Conservation (phyloP, 108 stramenopile genomes). For the Conticribra guillardii region DNA sequence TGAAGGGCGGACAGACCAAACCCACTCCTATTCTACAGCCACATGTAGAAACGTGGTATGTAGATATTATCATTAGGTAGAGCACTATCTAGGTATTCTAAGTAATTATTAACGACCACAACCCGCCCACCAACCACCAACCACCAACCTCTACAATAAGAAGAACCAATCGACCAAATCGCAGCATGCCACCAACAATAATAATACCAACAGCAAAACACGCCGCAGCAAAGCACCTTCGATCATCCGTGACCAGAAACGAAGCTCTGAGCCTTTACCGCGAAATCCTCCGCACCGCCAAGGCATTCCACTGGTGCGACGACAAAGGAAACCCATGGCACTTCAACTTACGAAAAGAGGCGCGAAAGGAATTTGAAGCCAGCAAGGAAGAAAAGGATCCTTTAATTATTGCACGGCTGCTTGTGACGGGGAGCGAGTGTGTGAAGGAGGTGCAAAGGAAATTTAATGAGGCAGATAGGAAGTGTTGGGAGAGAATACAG, state of each 20-base stretch:
- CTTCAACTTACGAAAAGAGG: conserved; percentile 68
- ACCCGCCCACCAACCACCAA: too few species aligned
- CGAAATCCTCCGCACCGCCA: conserved; percentile 87
- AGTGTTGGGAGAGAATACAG: conserved; percentile 82
- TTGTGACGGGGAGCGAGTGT: conserved; percentile 93
- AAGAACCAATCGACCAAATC: too few species aligned
- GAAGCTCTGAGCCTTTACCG: conserved; percentile 85
- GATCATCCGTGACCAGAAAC: conserved; percentile 34
- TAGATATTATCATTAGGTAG: too few species aligned
- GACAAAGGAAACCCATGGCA: conserved; percentile 85
- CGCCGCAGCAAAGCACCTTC: conserved; percentile 58
- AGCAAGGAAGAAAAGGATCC: conserved; percentile 88
- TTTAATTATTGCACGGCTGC: conserved; percentile 84
- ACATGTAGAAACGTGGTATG: too few species aligned
- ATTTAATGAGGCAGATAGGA: conserved; percentile 86
- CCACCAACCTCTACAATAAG: too few species aligned
- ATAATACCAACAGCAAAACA: conserved; percentile 30
- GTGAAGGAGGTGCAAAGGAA: conserved; percentile 89
- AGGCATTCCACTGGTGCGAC: conserved; percentile 91
- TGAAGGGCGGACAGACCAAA: too few species aligned
- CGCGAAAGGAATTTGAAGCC: conserved; percentile 90
- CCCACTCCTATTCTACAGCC: too few species aligned
- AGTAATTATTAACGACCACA: too few species aligned
- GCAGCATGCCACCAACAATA: conserved; percentile 47
- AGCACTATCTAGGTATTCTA: too few species aligned